These are phyloP conservation scores for Tricladium varicosporioides DNA, from an alignment of 2,329 filamentous ascomycete species.

Conservation along the genomic window DNA sequence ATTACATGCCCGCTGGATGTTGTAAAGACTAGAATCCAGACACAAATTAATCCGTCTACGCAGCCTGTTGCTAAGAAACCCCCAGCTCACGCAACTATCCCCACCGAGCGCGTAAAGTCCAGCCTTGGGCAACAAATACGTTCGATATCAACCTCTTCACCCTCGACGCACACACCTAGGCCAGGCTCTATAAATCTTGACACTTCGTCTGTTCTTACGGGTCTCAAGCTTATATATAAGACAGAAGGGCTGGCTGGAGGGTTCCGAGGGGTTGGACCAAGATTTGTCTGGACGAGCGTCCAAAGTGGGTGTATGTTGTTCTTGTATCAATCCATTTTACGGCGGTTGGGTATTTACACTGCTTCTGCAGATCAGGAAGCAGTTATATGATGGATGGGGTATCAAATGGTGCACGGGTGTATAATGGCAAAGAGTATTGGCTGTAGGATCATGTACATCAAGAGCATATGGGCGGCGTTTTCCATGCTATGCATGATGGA, in stretches of 20 bases:
- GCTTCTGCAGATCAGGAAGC: conserved; percentile 20
- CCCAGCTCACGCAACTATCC: conserved; percentile 18
- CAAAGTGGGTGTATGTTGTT: conserved; percentile 97
- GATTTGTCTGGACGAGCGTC: conserved; percentile 94
- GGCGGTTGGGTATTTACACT: conserved; percentile 61
- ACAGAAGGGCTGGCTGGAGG: conserved; percentile 86
- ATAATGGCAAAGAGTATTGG: background rate
- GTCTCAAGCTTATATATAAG: conserved; percentile 82
- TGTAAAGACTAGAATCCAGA: conserved; percentile 95
- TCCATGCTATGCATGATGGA: conserved; percentile 21
- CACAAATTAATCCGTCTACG: conserved; percentile 64
- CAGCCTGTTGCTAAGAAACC: conserved; percentile 26
- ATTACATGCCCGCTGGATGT: conserved; percentile 96
- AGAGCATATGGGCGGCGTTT: conserved; percentile 33
- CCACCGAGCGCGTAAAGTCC: conserved; percentile 29
- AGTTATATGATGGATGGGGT: conserved; percentile 20
- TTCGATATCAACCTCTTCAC: conserved; percentile 84
- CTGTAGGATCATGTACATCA: conserved; percentile 25
- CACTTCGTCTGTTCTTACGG: conserved; percentile 85
- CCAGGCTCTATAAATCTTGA: conserved; percentile 79
- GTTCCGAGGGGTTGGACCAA: conserved; percentile 92
- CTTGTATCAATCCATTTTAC: conserved; percentile 84
- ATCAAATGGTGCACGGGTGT: background rate
- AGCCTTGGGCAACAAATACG: conserved; percentile 52
- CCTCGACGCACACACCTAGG: conserved; percentile 76